Conservation (phyloP, 257 asterid genomes). For the Solanum appendiculatum region DNA sequence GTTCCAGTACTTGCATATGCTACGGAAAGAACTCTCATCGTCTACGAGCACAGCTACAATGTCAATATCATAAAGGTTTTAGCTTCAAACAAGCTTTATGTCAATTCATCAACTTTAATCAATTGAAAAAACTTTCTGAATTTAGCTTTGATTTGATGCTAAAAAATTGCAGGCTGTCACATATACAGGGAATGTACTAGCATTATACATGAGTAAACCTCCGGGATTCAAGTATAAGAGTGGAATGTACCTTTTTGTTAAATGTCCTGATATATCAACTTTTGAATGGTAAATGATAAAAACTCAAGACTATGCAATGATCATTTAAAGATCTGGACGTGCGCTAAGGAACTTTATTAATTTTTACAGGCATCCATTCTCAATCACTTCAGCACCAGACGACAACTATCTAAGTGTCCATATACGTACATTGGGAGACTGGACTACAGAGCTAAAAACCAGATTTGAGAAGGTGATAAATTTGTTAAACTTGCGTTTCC, state of each 20-base stretch:
- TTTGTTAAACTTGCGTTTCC: not conserved
- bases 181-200: conserved; percentile 80
- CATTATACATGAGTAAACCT: conserved; percentile 81
- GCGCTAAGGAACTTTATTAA: not conserved
- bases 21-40: conserved; percentile 54
- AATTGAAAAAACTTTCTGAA: not conserved
- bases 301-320: not conserved
- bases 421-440: conserved; percentile 80
- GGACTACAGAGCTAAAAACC: conserved; percentile 74
- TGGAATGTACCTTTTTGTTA: conserved; percentile 91
- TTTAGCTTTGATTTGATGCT: not conserved
- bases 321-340: not conserved
- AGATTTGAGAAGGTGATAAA: conserved; percentile 50
- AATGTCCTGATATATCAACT: conserved; percentile 67
- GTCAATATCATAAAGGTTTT: conserved; percentile 64
- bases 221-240: conserved; percentile 81
- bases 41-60: conserved; percentile 41
- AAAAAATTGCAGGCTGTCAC: conserved; percentile 55
- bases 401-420: conserved; percentile 75
- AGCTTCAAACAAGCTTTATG: not conserved
- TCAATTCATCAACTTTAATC: not conserved
- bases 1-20: conserved; percentile 52
- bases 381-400: conserved; percentile 95
- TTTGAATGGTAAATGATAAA: conserved; percentile 58
- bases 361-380: conserved; percentile 79